Conservation (phyloP, 257 asterid species). For the Scutellaria galericulata region DNA sequence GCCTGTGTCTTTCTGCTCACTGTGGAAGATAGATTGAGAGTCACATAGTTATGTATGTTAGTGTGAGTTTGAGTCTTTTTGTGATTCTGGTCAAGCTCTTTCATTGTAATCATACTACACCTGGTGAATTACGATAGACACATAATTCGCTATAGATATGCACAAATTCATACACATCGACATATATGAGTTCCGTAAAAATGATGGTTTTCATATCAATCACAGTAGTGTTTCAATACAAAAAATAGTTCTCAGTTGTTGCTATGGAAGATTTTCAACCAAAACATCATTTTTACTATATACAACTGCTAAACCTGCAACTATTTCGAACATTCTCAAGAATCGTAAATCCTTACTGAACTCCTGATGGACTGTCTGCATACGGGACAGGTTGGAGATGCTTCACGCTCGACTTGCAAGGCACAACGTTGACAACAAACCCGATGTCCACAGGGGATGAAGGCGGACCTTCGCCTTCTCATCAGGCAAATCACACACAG, state of each 20-base stretch:
- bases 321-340: slow-evolving; percentile 45
- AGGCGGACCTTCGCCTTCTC: slow-evolving; percentile 85
- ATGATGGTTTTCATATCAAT: neutral
- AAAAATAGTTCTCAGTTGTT: neutral
- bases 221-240: neutral
- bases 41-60: slow-evolving; percentile 15
- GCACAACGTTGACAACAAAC: slow-evolving; percentile 93
- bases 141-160: too few relatives aligned
- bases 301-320: neutral
- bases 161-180: too few relatives aligned
- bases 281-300: neutral
- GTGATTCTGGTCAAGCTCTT: neutral
- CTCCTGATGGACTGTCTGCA: slow-evolving; percentile 77
- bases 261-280: neutral
- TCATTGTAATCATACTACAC: too few relatives aligned
- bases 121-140: too few relatives aligned
- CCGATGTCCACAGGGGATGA: slow-evolving; percentile 90
- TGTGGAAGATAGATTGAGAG: slow-evolving; percentile 62
- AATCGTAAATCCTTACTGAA: slow-evolving; percentile 75
- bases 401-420: slow-evolving; percentile 68
- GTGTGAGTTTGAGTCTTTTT: slow-evolving; percentile 9
- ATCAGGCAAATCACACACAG: slow-evolving; percentile 81
- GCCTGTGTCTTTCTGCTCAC: slow-evolving; percentile 72
- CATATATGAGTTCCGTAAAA: too few relatives aligned
- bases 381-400: slow-evolving; percentile 76